Conservation (phyloP, 2,329 filamentous ascomycete genomes). For the Fusarium penzigii region DNA sequence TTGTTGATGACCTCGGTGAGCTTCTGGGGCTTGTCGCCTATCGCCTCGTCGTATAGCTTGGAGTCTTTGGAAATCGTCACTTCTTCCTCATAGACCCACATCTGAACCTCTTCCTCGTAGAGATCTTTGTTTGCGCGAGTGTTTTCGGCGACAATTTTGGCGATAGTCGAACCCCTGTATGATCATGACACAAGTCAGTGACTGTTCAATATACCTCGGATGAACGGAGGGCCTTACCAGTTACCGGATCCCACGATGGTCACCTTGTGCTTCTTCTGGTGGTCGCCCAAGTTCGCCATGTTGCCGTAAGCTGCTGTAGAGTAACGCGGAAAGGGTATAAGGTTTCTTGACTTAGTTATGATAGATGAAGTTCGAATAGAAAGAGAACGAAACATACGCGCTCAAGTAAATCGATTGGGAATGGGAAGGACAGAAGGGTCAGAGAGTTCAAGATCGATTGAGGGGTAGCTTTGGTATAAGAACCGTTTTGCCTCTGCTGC, state of each 20-base stretch:
- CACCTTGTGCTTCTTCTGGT: conserved; percentile 82
- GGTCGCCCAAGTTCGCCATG: conserved; percentile 46
- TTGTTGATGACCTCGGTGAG: conserved; percentile 90
- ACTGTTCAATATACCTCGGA: not conserved
- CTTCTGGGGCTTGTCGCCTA: conserved; percentile 72
- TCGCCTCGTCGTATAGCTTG: conserved; percentile 67
- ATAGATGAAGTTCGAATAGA: conserved; percentile 13
- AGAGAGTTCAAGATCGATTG: conserved; percentile 21
- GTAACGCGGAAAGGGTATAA: conserved; percentile 18
- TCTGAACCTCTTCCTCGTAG: conserved; percentile 88
- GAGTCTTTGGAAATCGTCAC: conserved; percentile 72
- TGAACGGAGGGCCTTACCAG: conserved; percentile 61
- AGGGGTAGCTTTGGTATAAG: conserved; percentile 23
- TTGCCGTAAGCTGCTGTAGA: conserved; percentile 26
- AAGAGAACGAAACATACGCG: conserved; percentile 28
- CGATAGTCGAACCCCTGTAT: conserved; percentile 87
- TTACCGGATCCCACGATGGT: conserved; percentile 95
- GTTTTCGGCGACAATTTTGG: conserved; percentile 96
- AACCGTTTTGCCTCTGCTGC: conserved; percentile 16
- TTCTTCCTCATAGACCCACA: conserved; percentile 99
- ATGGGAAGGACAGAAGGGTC: conserved; percentile 4
- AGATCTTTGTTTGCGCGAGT: conserved; percentile 73
- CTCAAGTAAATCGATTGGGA: conserved; percentile 3
- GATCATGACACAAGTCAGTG: not conserved
- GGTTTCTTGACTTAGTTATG: conserved; percentile 13